phyloP scores from a whole-genome alignment of 352 stramenopile species.

The Phytophthora agathidicida region DNA sequence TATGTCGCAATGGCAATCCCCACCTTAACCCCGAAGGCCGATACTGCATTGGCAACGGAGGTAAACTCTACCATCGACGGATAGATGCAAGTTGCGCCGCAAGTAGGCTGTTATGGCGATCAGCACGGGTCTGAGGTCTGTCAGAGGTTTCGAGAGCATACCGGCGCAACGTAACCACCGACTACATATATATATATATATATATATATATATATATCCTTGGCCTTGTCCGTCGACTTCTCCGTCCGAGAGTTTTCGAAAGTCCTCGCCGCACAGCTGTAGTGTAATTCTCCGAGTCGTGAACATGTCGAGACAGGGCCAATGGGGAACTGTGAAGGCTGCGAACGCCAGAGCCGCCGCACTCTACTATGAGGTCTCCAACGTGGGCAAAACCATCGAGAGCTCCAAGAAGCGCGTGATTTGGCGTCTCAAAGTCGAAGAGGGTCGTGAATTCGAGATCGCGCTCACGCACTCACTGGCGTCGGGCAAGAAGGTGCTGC shows the following conservation, averaged over 20 bases:
- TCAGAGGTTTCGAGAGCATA: no score
- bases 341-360: slow-evolving; percentile 71
- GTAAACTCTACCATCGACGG: no score
- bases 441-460: slow-evolving; percentile 85
- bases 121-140: no score
- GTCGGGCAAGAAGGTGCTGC: slow-evolving; percentile 82
- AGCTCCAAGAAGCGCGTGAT: slow-evolving; percentile 87
- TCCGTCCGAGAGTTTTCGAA: slow-evolving; percentile 20
- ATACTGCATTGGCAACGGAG: no score
- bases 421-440: slow-evolving; percentile 83
- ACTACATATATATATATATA: no score
- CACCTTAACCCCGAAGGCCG: no score
- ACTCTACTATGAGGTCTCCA: slow-evolving; percentile 82
- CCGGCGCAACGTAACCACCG: no score
- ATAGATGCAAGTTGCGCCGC: no score
- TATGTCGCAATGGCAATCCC: no score
- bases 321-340: slow-evolving; percentile 75
- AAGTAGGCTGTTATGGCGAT: no score
- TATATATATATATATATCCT: no score
- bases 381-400: slow-evolving; percentile 86
- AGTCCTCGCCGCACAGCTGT: slow-evolving; percentile 1
- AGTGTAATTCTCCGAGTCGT: slow-evolving; percentile 1
- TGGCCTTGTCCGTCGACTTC: not conserved
- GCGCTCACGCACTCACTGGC: slow-evolving; percentile 83
- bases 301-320: slow-evolving; percentile 69